Percentiles rank a stretch among this genome's conserved stretches.
Evolutionary conservation across 1,284 basidiomycete genomes (phyloP).

Genomic region (Coniferiporia sulphurascens): DNA sequence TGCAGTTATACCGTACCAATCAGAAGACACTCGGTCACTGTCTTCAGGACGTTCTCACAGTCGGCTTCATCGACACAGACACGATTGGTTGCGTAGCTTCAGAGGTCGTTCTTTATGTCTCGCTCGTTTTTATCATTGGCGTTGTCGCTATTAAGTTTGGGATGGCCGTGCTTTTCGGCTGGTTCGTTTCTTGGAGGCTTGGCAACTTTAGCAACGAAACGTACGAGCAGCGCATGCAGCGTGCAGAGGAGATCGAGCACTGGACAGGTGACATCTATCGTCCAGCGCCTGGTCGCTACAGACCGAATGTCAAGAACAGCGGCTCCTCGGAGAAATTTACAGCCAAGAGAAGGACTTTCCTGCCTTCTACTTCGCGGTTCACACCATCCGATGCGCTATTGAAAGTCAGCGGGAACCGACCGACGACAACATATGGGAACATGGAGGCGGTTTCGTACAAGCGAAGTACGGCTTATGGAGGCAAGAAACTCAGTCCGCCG

Average conservation of each 20-base stretch:
- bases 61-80: conserved; percentile 93
- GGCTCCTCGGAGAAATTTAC: conserved; percentile 47
- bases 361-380: conserved; percentile 84
- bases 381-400: conserved; percentile 73
- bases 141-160: conserved; percentile 93
- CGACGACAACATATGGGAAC: conserved; percentile 73
- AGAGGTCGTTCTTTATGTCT: conserved; percentile 89
- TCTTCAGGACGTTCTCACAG: conserved; percentile 78
- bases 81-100: conserved; percentile 96
- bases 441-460: conserved; percentile 61
- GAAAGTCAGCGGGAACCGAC: conserved; percentile 59
- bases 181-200: conserved; percentile 94
- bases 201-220: conserved; percentile 94
- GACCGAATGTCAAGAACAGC: conserved; percentile 82
- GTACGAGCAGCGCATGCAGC: conserved; percentile 90
- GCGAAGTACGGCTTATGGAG: conserved; percentile 56
- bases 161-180: conserved; percentile 96
- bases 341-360: conserved; percentile 57
- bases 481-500: conserved; percentile 58
- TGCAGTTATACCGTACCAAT: conserved; percentile 68
- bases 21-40: conserved; percentile 72
- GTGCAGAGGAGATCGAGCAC: conserved; percentile 88
- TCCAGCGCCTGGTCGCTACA: conserved; percentile 86
- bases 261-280: conserved; percentile 97
- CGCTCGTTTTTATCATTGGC: conserved; percentile 95